Evolutionary conservation across 495 filamentous ascomycete genomes (phyloP), one percentile per base, ranked within the genome.

Genomic region (Evansstolkia leycettana): DNA sequence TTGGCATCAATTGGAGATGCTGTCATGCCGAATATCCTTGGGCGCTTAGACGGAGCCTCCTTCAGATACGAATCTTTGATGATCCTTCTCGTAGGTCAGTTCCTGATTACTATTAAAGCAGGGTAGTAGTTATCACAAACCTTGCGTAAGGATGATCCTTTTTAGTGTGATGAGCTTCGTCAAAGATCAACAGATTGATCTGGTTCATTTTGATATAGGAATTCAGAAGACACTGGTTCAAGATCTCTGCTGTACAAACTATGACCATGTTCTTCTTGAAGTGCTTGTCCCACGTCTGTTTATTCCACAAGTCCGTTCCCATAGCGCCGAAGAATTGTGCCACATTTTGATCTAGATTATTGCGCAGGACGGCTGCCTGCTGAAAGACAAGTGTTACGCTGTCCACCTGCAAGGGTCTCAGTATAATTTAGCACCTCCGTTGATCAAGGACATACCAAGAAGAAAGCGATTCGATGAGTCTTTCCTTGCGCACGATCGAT

Each of bases 91-190:
- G 16, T 23, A 3, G 27, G 24, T 53, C 34, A 47, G 60, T 15
- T 10, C 18, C n/a, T 32, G 1, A 20, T 25, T 1, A 9, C 15
- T 15, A n/a, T 18, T 17, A 6, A 28, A 12, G 36, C 16, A 33
- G 19, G 25, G 28, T 17, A n/a, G n/a, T n/a, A n/a, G n/a, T n/a
- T n/a, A 31, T 3, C 12, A 44, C 48, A 45, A 20, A 69, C 70
- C 83, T 69, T 16, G 90, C 88, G 54, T 94, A 98, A 0, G 85
- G 68, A 48, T 98, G 92, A 34, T 85, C 80, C 47, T 92, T 94
- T 54, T 98, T 96, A 1, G 92, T 78, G 51, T 96, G 90, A 47
- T 98, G 90, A 4, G 88, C 90, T 60, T 98, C 90, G 45, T 98
- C 90, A 47, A 96, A 96, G 34, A 95, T 80, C 14, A 98, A 59